Evolutionary conservation across 2,329 filamentous ascomycete genomes (phyloP).

Genomic region (Colletotrichum incanum): DNA sequence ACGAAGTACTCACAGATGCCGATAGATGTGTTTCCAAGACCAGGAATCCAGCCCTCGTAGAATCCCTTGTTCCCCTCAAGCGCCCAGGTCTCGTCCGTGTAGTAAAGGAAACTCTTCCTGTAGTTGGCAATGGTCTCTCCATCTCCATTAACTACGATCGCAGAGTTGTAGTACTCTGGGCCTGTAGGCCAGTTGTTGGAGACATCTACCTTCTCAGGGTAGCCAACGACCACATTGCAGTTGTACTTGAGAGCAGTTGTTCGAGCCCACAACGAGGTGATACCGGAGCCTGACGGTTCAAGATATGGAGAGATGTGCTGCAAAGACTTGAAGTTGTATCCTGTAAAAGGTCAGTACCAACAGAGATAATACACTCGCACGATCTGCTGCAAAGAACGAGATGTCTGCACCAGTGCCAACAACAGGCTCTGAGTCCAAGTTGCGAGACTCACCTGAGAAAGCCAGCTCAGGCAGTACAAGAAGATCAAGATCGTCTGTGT

Average conservation of each 20-base stretch:
- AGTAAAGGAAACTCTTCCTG: constrained; percentile 71
- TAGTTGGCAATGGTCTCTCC: constrained; percentile 76
- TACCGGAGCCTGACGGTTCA: constrained; percentile 76
- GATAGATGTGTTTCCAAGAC: constrained; percentile 63
- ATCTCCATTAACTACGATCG: constrained; percentile 69
- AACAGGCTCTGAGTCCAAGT: too few relatives aligned
- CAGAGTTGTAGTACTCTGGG: constrained; percentile 70
- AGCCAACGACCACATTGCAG: constrained; percentile 80
- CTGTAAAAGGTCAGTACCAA: constrained; percentile 58
- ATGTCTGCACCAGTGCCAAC: too few relatives aligned
- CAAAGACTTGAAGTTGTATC: constrained; percentile 84
- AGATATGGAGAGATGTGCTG: constrained; percentile 78
- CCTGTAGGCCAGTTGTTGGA: constrained; percentile 64
- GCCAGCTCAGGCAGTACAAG: constrained; percentile 84
- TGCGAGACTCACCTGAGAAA: constrained; percentile 79
- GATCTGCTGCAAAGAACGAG: too few relatives aligned
- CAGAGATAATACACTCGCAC: too few relatives aligned
- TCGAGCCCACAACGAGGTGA: constrained; percentile 80
- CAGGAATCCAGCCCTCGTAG: constrained; percentile 57
- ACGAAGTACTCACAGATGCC: constrained; percentile 63
- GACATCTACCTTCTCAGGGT: constrained; percentile 78
- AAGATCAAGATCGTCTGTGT: constrained; percentile 73
- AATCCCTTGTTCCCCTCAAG: constrained; percentile 68
- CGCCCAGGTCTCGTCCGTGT: constrained; percentile 73
- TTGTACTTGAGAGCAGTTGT: constrained; percentile 76